Percentiles rank a stretch among this genome's conserved stretches.
phyloP scores from a whole-genome alignment of 306 rosid species.

The Cucumis cinereus region DNA sequence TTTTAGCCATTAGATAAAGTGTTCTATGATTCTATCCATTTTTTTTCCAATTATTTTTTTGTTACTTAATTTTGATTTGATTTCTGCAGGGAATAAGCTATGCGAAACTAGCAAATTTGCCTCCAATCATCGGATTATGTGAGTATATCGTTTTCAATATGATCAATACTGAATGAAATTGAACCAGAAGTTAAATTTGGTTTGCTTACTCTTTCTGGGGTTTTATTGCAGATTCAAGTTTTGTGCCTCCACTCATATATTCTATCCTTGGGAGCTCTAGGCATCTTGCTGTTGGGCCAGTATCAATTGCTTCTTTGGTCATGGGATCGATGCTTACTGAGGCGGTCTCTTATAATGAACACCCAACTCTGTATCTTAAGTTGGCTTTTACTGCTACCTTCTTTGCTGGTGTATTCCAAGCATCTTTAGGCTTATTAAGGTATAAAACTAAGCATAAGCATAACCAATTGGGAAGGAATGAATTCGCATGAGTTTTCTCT shows the following conservation, averaged over 20 bases:
- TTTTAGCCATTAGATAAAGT: neutral
- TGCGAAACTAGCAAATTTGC: slow-evolving; percentile 97
- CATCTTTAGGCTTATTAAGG: slow-evolving; percentile 84
- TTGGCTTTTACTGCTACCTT: slow-evolving; percentile 91
- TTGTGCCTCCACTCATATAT: slow-evolving; percentile 88
- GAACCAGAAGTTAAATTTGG: neutral
- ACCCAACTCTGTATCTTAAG: slow-evolving; percentile 72
- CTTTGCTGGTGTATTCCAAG: slow-evolving; percentile 81
- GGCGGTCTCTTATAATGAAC: slow-evolving; percentile 38
- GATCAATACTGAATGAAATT: neutral
- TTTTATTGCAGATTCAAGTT: slow-evolving; percentile 79
- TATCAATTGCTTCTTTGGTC: slow-evolving; percentile 88
- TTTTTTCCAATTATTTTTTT: neutral
- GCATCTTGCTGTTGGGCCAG: slow-evolving; percentile 95
- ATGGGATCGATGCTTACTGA: slow-evolving; percentile 97
- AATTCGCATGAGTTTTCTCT: neutral
- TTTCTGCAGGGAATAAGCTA: slow-evolving; percentile 83
- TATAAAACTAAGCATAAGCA: slow-evolving; percentile 15
- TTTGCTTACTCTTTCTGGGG: neutral
- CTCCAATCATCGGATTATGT: slow-evolving; percentile 92
- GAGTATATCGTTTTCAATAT: slow-evolving; percentile 13
- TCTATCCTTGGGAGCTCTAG: slow-evolving; percentile 85
- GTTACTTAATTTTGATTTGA: neutral
- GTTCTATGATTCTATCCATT: neutral
- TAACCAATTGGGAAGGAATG: neutral